phyloP scores from a whole-genome alignment of 1,284 basidiomycete genomes.

The Laetiporus sulphureus region DNA sequence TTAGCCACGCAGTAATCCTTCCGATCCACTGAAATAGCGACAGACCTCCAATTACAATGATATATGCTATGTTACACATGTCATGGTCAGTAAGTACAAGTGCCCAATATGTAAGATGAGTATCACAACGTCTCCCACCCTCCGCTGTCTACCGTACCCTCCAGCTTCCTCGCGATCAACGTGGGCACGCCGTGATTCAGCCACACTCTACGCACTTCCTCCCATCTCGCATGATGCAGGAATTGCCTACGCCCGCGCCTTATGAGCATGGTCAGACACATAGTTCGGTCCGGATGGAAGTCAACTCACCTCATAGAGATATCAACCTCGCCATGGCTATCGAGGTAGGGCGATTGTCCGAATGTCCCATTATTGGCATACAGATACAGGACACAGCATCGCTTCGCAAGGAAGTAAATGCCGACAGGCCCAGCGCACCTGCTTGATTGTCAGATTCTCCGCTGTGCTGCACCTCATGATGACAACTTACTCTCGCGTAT shows the following conservation, averaged over 20 bases:
- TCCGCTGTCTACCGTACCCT: constrained; percentile 83
- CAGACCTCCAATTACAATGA: background rate
- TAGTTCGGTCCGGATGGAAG: constrained; percentile 1
- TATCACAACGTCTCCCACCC: constrained; percentile 84
- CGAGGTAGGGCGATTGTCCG: constrained; percentile 86
- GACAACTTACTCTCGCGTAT: constrained; percentile 82
- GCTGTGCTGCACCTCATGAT: background rate
- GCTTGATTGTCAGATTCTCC: constrained; percentile 4
- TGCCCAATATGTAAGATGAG: constrained; percentile 1
- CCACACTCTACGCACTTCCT: constrained; percentile 90
- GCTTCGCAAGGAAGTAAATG: constrained; percentile 88
- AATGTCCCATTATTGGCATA: constrained; percentile 89
- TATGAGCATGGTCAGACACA: constrained; percentile 8
- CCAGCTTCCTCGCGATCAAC: constrained; percentile 83
- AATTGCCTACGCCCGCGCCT: constrained; percentile 87
- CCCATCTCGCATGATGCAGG: constrained; percentile 83
- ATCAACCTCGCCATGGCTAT: constrained; percentile 93
- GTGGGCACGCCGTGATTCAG: constrained; percentile 88
- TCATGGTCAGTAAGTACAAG: background rate
- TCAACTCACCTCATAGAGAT: constrained; percentile 73
- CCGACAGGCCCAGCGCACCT: constrained; percentile 91
- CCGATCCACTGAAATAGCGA: too few species aligned
- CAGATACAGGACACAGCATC: constrained; percentile 89
- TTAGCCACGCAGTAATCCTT: background rate
- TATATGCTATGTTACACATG: constrained; percentile 2